Conservation (phyloP, 2,329 filamentous ascomycete species). For the Cadophora malorum region DNA sequence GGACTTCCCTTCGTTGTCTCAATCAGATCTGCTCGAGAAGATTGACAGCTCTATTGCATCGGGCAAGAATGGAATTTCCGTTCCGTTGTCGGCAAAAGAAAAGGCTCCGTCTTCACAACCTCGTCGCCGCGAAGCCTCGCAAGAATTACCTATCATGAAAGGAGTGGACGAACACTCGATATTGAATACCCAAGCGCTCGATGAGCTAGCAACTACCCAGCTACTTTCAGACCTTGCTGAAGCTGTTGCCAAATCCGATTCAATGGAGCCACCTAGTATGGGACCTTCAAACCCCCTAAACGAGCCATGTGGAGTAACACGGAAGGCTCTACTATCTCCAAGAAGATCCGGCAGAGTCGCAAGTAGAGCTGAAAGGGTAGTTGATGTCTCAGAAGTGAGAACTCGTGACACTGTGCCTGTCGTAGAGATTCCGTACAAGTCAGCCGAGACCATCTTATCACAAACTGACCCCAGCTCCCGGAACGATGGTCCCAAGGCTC, state of each 20-base stretch:
- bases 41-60: constrained; percentile 32
- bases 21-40: constrained; percentile 39
- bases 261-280: constrained; percentile 10
- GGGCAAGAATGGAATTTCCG: not conserved
- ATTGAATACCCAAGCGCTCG: constrained; percentile 23
- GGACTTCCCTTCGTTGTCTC: constrained; percentile 43
- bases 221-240: constrained; percentile 32
- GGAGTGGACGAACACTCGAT: constrained; percentile 21
- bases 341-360: constrained; percentile 7
- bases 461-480: not conserved
- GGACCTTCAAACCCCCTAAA: not conserved
- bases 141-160: constrained; percentile 24
- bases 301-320: not conserved
- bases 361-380: not conserved
- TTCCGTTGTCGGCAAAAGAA: constrained; percentile 6
- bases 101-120: not conserved
- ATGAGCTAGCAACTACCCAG: constrained; percentile 32
- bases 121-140: constrained; percentile 16
- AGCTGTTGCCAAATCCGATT: constrained; percentile 25
- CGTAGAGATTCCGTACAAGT: constrained; percentile 2
- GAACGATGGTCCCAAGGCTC: not conserved
- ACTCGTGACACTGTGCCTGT: not conserved
- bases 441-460: not conserved
- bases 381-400: too few relatives aligned
- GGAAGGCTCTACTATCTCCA: not conserved